Evolutionary conservation across 2,329 filamentous ascomycete genomes (phyloP), one percentile per base, ranked within the genome.

Genomic region (Fusarium citri): DNA sequence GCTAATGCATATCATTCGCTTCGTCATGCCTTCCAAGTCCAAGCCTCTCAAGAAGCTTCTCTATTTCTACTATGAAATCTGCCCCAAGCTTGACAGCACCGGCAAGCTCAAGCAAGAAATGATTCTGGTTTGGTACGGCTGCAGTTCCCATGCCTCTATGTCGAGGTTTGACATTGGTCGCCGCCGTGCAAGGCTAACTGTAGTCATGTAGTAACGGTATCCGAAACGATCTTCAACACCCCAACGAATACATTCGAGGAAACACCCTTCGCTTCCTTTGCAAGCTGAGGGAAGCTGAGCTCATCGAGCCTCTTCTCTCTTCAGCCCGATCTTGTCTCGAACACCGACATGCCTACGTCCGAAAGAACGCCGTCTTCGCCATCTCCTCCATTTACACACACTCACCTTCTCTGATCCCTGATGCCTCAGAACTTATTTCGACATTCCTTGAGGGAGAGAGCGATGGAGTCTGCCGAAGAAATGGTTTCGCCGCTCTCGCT

Each of bases 11-110:
- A 99, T 99, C 78, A 99, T 99, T 81, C 94, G 96, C 80, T 99
- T 99, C 80, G 94, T 99, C 76, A 99, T 99, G 96, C 96, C 96
- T 16, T 97, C 94, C 69, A 98, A 97, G 85, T 94, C 92, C 82
- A 99, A 99, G 85, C 86, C 92, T 43, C 86, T 99, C 76, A 99
- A 99, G 89, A 99, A 99, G 86, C 88, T 99, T 66, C 88, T 99
- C 59, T 99, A 99, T 84, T 96, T 99, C 82, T 99, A 99, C 85
- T 98, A 98, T 80, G 96, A 99, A 83, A 96, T 98, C 80, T 98
- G 96, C 81, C 96, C 95, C 42, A 99, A 99, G 85, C 90, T 94
- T 62, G 96, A 99, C 81, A 86, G 91, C 56, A 91, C 86, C 78
- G 96, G 96, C 77, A 99, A 98, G 87, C 85, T 99, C 71, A 98